Base-by-base conservation (phyloP, 2,329 filamentous ascomycete species). In the Colletotrichum somersetense region DNA sequence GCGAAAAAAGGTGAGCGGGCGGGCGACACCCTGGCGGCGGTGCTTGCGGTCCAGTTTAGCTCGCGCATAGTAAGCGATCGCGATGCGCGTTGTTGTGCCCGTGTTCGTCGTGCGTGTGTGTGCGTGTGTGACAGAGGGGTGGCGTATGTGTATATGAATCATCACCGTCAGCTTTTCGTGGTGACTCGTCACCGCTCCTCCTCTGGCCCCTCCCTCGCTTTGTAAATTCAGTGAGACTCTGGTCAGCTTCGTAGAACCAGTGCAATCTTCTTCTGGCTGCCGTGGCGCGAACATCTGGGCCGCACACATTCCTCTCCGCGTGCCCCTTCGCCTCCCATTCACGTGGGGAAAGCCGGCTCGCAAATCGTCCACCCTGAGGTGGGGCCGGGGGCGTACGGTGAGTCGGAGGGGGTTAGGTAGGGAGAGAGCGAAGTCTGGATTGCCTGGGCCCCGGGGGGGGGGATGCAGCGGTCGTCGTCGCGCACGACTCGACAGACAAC, bases 11-110 rank as follows among this genome's bases (percentile, higher is more conserved):
- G 48, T 52, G 61, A 63, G n/a, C 30, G 30, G 30, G 30, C 30
- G 4, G 30, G 30, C 30, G 30, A 30, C 16, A 40, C 48, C 48
- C 11, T 35, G 6, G 46, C 20, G 61, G 44, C 23, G 44, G 44
- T n/a, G 35, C 1, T 53, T 53, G 48, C 61, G 61, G 61, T 53
- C 40, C 48, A 38, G 53, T 44, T 63, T 63, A 55, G 59, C 59
- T 62, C 44, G 35, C 20, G 44, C 18, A 16, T 14, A n/a, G 23
- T 5, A 62, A 18, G 26, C 57, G 26, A 48, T 30, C 16, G 40
- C 26, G 18, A 33, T 18, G 40, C 30, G 57, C 18, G 40, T n/a
- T 46, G 35, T 8, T 38, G 35, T 38, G 30, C 30, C 30, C 11
- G 42, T 44, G 18, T 20, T 20, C 11, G 42, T 26, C 35, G 40